Evolutionary conservation across 2,329 filamentous ascomycete genomes (phyloP), one percentile per base, ranked within the genome.

Genomic region (Aurifilum marmelostoma): DNA sequence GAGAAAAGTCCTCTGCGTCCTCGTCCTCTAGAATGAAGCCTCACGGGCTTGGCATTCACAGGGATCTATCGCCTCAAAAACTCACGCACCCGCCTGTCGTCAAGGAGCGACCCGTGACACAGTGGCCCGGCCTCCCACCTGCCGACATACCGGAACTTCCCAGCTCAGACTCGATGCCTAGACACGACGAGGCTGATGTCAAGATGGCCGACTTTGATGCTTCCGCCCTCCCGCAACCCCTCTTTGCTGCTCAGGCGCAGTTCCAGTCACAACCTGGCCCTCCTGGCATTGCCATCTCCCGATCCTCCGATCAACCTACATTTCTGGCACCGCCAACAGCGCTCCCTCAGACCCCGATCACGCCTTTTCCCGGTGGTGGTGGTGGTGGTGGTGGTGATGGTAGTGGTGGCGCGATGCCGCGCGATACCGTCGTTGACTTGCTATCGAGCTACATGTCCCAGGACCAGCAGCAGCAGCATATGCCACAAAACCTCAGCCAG

Each of bases 361-460:
- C 69, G 16, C 69, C 67, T 8, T 69, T 69, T 9, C 67, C 63
- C 9, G 41, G 43, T 9, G 27, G 54, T 24, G 34, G 34, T 34
- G 34, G 34, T 8, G 34, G 34, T 34, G 34, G 34, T 34, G 34
- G 34, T 34, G 34, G 34, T 8, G 8, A 8, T 8, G 34, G 34
- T 34, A 34, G 34, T 8, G 34, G 34, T 34, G 8, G 34, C 34
- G 39, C 16, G 24, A 47, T 66, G 34, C 52, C 67, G 12, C 69
- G 69, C 32, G 69, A 71, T 29, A 71, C 69, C 18, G 69, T 71
- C 39, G 67, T 71, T 18, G 69, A 71, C 16, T 54, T 71, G n/a
- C 67, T 71, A 18, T 64, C 68, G 18, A 54, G 67, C 5, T 71
- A 71, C 43, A 71, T 71, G 54, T 54, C 64, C 11, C 63, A 63